Evolutionary conservation across 495 filamentous ascomycete species (phyloP), one percentile per base, ranked within the genome.

Genomic region (Bryoglossum gracile): DNA sequence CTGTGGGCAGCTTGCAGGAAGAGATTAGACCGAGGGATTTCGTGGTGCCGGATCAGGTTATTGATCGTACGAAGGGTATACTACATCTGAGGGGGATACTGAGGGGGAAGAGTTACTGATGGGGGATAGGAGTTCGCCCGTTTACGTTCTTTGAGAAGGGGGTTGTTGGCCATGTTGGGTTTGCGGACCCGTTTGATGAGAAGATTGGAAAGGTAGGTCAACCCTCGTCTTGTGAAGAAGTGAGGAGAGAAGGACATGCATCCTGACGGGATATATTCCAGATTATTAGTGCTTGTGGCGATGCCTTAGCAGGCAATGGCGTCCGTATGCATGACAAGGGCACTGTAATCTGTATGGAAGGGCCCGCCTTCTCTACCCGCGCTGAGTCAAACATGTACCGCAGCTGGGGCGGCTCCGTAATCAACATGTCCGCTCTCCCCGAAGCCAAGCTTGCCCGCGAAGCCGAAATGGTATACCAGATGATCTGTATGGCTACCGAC

Each of bases 401-500:
- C 49, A 73, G 80, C 40, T 94, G 87, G 84, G 89, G 88, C 62
- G 89, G 88, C 38, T 81, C 73, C 51, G 83, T 95, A 2, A 95
- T 99, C 72, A 97, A 96, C 74, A 99, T 99, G 92, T 90, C 85
- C 43, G 81, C 84, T 18, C 75, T 97, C n/a, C 92, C 92, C 19
- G 92, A 99, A 71, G 84, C 91, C 25, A 97, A 97, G 72, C 80
- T 99, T 10, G 92, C 92, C 22, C 77, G 86, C 25, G 92, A 99
- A 72, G 94, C 94, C 3, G 94, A 99, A 71, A 83, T 99, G 54
- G 85, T 84, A 13, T 96, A 95, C 62, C 87, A 91, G 70, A 91
- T 96, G 79, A 91, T 99, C 56, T 96, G 91, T 74, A 99, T 99
- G 94, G 83, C 85, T 22, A 99, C 92, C 18, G 92, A 99, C 68